Evolutionary conservation across 2,329 filamentous ascomycete genomes (phyloP), one percentile per base, ranked within the genome.

Genomic region (Gnomoniopsis smithogilvyi): DNA sequence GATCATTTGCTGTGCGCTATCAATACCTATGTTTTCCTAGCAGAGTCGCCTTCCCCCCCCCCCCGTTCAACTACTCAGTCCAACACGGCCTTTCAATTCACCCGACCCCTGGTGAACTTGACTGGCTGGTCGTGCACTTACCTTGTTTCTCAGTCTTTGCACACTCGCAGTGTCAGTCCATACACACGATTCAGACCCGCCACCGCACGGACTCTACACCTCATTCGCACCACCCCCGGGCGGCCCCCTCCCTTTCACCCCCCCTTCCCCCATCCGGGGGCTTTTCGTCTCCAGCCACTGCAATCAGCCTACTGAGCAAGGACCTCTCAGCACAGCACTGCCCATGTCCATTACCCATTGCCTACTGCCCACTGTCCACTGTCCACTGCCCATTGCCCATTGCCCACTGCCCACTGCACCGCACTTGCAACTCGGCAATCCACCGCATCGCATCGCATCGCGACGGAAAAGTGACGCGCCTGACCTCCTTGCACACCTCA

Each of bases 401-500:
- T 21, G 49, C 38, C 21, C 38, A 34, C 26, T 26, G n/a, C 15
- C 10, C 46, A 33, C 36, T 46, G 41, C 38, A 38, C 24, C 52
- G n/a, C n/a, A n/a, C n/a, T n/a, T n/a, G n/a, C n/a, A n/a, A 46
- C 46, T 56, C 54, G 45, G 34, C n/a, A 24, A 41, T n/a, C 50
- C 49, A 49, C 49, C 50, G 38, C 59, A 53, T 69, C 71, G 67
- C 66, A 66, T 70, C 69, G 64, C 68, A 67, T 67, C 67, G 67
- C 70, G 70, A 50, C 56, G 60, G 52, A 58, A 54, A 53, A 54
- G 67, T 69, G 70, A 77, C 75, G 74, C 74, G 76, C 76, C 75
- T 49, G 45, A 43, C 36, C 52, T 47, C 36, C 22, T 49, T 43
- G 74, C 73, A 75, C 73, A 70, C 67, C 70, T 68, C 67, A 68